Evolutionary conservation across 345 rosid species (phyloP).

Genomic region (Lumnitzera racemosa): DNA sequence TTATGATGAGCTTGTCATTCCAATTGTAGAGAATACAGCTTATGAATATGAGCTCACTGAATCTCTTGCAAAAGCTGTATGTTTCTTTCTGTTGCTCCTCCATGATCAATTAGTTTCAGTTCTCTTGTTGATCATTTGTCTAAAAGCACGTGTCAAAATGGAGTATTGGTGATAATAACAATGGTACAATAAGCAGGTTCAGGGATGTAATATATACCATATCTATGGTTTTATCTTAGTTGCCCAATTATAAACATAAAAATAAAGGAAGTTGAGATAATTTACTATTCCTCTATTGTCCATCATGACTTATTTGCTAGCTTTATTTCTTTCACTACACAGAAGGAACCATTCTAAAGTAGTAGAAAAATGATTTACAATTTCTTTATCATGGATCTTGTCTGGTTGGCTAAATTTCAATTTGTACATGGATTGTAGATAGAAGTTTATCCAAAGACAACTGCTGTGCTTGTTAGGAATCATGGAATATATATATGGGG

Average conservation of each 20-base stretch:
- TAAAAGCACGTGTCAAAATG: neutral
- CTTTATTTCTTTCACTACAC: too few relatives aligned
- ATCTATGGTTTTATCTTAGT: too few relatives aligned
- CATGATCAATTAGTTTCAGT: neutral
- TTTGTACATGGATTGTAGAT: conserved; percentile 32
- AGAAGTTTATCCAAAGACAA: conserved; percentile 83
- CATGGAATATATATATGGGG: conserved; percentile 96
- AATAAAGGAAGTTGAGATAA: too few relatives aligned
- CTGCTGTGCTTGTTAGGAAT: conserved; percentile 94
- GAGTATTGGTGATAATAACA: neutral
- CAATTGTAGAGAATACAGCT: conserved; percentile 93
- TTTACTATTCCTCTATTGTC: too few relatives aligned
- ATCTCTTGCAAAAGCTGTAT: conserved; percentile 84
- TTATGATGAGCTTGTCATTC: conserved; percentile 88
- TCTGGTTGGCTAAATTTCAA: neutral
- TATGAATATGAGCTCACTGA: conserved; percentile 86
- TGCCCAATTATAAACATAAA: too few relatives aligned
- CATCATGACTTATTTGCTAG: too few relatives aligned
- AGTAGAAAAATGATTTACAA: too few relatives aligned
- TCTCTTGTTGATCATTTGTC: neutral
- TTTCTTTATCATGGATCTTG: too few relatives aligned
- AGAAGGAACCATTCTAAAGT: too few relatives aligned
- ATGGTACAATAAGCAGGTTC: too few relatives aligned
- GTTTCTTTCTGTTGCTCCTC: conserved; percentile 10
- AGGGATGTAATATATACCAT: too few relatives aligned